Evolutionary conservation across 75 land plant species (phyloP).

Genomic region (Selaginella tamariscina): DNA sequence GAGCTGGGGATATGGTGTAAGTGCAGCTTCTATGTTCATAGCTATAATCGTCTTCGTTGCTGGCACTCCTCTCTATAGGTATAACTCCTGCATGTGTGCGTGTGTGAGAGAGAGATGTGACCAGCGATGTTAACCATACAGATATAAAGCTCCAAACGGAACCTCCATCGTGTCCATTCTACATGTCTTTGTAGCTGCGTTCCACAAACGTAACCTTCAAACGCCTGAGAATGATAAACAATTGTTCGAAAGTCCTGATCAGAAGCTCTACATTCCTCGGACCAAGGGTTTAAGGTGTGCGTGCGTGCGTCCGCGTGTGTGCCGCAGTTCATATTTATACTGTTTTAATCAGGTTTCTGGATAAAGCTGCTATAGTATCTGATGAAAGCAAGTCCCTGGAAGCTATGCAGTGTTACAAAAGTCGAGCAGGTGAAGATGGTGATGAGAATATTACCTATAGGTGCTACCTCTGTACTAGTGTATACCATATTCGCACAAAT

Average conservation of each 20-base stretch:
- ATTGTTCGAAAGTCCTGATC: neutral
- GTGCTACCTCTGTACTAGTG: constrained; percentile 70
- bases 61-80: constrained; percentile 21
- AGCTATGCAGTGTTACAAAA: constrained; percentile 48
- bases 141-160: neutral
- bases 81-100: too few species aligned
- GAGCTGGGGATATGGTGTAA: constrained; percentile 56
- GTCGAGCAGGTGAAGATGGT: constrained; percentile 84
- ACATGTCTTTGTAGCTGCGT: neutral
- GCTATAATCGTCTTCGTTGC: constrained; percentile 37
- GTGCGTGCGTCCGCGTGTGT: too few species aligned
- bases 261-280: neutral
- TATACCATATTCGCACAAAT: constrained; percentile 88
- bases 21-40: constrained; percentile 33
- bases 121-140: too few species aligned
- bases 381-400: constrained; percentile 35
- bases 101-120: too few species aligned
- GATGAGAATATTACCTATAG: constrained; percentile 58
- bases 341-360: neutral
- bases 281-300: neutral
- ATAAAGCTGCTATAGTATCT: neutral
- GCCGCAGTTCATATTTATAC: neutral
- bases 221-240: neutral
- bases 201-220: neutral
- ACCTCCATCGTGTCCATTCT: neutral